A percentile compares a stretch with the other conserved stretches of the same genome.
phyloP scores from a whole-genome alignment of 2,329 filamentous ascomycete species.

The Scorias spongiosa region DNA sequence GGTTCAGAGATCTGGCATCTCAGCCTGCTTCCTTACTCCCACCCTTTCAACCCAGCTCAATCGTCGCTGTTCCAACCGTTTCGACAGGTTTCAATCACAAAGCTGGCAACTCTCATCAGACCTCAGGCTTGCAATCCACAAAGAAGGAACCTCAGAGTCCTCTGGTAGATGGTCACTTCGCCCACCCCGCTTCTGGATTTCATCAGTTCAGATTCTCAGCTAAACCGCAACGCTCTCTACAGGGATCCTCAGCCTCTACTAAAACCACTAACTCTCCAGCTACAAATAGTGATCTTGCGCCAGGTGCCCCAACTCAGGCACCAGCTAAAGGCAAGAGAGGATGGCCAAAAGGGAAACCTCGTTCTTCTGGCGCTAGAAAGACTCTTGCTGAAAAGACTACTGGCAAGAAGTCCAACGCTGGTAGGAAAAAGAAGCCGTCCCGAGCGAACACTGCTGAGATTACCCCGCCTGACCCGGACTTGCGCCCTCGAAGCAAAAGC shows the following conservation, averaged over 20 bases:
- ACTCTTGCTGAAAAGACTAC: constrained; percentile 21
- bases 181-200: background rate
- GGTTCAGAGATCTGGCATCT: background rate
- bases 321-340: constrained; percentile 16
- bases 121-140: background rate
- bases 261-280: constrained; percentile 2
- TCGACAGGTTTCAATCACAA: background rate
- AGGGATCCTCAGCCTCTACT: background rate
- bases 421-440: constrained; percentile 17
- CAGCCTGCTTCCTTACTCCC: constrained; percentile 1
- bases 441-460: background rate
- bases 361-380: constrained; percentile 23
- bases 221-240: background rate
- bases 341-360: constrained; percentile 32
- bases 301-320: constrained; percentile 4
- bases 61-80: background rate
- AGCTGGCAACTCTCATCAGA: background rate
- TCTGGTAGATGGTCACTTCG: background rate
- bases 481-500: constrained; percentile 11
- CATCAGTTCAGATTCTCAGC: too few relatives aligned
- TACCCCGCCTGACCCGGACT: too few relatives aligned
- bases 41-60: background rate
- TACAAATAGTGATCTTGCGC: constrained; percentile 12
- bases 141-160: background rate
- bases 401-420: constrained; percentile 10